Conservation (phyloP, 2,329 filamentous ascomycete genomes). For the Colletotrichum falcatum region DNA sequence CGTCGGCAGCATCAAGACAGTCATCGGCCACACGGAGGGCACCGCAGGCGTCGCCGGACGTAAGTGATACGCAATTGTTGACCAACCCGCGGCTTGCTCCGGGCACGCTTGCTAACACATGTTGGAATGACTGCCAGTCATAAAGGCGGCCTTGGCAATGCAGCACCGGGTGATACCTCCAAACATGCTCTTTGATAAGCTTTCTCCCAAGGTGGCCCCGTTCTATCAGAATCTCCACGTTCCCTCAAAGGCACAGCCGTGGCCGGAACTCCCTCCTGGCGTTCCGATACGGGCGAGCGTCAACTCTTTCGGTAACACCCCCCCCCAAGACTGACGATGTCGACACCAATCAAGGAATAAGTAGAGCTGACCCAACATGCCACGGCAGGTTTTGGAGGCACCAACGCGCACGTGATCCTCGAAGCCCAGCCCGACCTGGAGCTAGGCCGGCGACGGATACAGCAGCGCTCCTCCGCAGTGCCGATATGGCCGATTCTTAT, state of each 20-base stretch:
- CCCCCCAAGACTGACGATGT: not conserved
- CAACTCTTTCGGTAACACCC: not conserved
- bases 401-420: not conserved
- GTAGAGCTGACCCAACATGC: not conserved
- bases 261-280: not conserved
- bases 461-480: not conserved
- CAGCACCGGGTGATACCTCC: not conserved
- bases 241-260: not conserved
- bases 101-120: no score
- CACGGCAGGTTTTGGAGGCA: not conserved
- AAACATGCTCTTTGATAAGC: not conserved
- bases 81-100: not conserved
- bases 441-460: not conserved
- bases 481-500: not conserved
- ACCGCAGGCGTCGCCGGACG: not conserved
- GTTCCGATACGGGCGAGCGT: not conserved
- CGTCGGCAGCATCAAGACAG: not conserved
- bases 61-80: not conserved
- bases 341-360: not conserved
- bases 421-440: not conserved
- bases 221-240: not conserved
- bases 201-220: not conserved
- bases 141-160: not conserved
- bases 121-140: not conserved
- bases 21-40: not conserved